Conservation (phyloP, 169 alveolate genomes). For the Hepatocystis sp. region DNA sequence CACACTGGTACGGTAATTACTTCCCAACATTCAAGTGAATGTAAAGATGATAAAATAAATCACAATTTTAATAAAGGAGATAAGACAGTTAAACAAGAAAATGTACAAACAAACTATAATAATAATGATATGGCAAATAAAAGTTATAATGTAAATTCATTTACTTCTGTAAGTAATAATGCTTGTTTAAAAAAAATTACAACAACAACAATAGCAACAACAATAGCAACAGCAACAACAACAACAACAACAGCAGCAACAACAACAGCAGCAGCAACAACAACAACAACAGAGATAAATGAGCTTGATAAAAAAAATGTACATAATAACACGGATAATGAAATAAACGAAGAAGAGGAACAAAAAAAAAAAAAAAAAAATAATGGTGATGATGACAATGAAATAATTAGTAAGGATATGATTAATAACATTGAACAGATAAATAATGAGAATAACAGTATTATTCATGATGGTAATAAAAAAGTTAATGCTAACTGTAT, state of each 20-base stretch:
- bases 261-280: neutral
- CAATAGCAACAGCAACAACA: neutral
- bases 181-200: slow-evolving; percentile 1
- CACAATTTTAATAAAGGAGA: neutral
- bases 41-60: slow-evolving; percentile 1
- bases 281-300: slow-evolving; percentile 4
- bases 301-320: neutral
- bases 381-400: neutral
- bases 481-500: too few species aligned
- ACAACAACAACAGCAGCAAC: neutral
- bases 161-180: neutral
- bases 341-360: neutral
- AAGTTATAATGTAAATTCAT: slow-evolving; percentile 5
- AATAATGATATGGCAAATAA: slow-evolving; percentile 1
- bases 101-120: neutral
- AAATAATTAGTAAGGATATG: neutral
- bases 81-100: neutral
- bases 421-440: neutral
- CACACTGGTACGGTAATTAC: neutral
- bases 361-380: neutral
- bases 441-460: neutral
- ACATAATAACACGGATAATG: neutral
- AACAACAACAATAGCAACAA: slow-evolving; percentile 7
- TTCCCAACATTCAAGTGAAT: neutral
- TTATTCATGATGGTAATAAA: neutral